These are phyloP conservation scores for Ganoderma lingzhi DNA, from an alignment of 1,284 basidiomycete genomes.

Conservation along the genomic window DNA sequence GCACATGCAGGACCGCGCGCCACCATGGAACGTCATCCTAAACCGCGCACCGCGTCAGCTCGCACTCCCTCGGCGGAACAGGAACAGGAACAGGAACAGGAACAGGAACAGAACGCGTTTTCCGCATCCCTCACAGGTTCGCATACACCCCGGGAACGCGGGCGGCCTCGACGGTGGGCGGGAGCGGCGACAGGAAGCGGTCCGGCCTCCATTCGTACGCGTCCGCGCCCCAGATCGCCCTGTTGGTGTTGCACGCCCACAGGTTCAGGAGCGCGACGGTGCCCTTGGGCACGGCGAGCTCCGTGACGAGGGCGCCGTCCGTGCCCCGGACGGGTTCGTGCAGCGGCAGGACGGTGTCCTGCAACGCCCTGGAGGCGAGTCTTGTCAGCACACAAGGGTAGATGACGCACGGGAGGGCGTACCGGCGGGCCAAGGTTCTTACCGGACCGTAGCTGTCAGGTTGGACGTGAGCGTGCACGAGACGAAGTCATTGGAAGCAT, in stretches of 20 bases:
- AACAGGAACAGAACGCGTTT: too few relatives aligned
- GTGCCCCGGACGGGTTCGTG: slow-evolving; percentile 33
- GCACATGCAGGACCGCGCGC: slow-evolving; percentile 6
- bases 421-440: slow-evolving; percentile 8
- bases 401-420: background rate
- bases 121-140: slow-evolving; percentile 27
- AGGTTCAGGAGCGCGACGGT: slow-evolving; percentile 57
- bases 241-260: slow-evolving; percentile 52
- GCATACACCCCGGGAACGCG: slow-evolving; percentile 38
- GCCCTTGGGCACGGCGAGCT: slow-evolving; percentile 53
- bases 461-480: too few relatives aligned
- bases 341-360: slow-evolving; percentile 35
- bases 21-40: slow-evolving; percentile 16
- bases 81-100: too few relatives aligned
- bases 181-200: slow-evolving; percentile 40
- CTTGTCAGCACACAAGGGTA: slow-evolving; percentile 18
- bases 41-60: background rate
- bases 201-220: slow-evolving; percentile 56
- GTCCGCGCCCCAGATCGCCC: slow-evolving; percentile 64
- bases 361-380: slow-evolving; percentile 21
- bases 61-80: background rate
- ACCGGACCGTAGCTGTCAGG: slow-evolving; percentile 5
- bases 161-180: slow-evolving; percentile 31
- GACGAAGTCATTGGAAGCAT: too few relatives aligned
- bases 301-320: slow-evolving; percentile 45